phyloP scores from a whole-genome alignment of 2,329 filamentous ascomycete genomes.

The Fusarium napiforme region DNA sequence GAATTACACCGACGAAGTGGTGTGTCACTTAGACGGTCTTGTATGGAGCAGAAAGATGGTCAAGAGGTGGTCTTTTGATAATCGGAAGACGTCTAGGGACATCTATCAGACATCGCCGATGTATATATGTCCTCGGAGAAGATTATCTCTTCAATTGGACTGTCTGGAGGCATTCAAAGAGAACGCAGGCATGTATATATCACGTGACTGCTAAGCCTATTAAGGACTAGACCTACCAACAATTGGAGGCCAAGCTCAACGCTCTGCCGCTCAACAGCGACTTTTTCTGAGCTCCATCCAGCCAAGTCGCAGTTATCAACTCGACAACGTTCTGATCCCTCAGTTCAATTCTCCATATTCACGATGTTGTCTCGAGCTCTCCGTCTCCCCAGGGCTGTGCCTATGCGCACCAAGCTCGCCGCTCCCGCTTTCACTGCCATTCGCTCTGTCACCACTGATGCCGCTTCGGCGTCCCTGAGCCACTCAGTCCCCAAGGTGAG shows the following conservation, averaged over 20 bases:
- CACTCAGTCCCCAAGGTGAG: slow-evolving; percentile 70
- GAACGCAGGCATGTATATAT: neutral
- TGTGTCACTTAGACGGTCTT: slow-evolving; percentile 18
- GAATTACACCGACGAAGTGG: slow-evolving; percentile 30
- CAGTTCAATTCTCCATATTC: slow-evolving; percentile 45
- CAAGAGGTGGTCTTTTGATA: neutral
- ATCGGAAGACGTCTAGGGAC: neutral
- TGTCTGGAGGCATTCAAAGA: neutral
- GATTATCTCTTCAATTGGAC: neutral
- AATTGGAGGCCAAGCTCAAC: slow-evolving; percentile 52
- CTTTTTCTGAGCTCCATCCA: slow-evolving; percentile 56
- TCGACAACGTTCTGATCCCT: slow-evolving; percentile 45
- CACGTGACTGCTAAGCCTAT: slow-evolving; percentile 43
- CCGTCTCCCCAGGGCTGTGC: slow-evolving; percentile 68
- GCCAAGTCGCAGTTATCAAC: slow-evolving; percentile 48
- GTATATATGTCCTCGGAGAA: neutral
- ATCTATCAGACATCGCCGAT: rapidly evolving
- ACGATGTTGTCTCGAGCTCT: slow-evolving; percentile 78
- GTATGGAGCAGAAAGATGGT: neutral
- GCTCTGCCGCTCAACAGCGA: slow-evolving; percentile 54
- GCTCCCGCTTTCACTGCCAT: slow-evolving; percentile 61
- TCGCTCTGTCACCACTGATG: slow-evolving; percentile 92
- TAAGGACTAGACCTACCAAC: slow-evolving; percentile 52
- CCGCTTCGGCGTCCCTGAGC: slow-evolving; percentile 89
- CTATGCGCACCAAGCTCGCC: slow-evolving; percentile 63